A percentile compares a stretch with the other conserved stretches of the same genome.
These are phyloP conservation scores for Schizosaccharomyces japonicus DNA, from an alignment of 805 yeast species.

Conservation along the genomic window DNA sequence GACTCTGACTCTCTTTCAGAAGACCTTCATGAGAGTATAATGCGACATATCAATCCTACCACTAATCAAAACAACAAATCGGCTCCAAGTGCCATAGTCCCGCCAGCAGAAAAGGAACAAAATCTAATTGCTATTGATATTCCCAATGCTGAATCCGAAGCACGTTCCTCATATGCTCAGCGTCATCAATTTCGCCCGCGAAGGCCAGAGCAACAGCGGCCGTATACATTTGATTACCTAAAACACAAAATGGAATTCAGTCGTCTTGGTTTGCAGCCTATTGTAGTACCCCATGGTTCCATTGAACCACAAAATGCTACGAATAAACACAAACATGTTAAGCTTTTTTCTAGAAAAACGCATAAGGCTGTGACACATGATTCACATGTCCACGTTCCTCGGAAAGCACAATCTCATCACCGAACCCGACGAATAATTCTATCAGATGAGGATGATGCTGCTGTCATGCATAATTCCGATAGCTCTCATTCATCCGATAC, in stretches of 20 bases:
- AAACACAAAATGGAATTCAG: not conserved
- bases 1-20: not conserved
- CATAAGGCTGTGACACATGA: not conserved
- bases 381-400: not conserved
- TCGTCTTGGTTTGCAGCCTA: not conserved
- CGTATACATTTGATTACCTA: not conserved
- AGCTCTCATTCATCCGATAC: not conserved
- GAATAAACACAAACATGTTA: not conserved
- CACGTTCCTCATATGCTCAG: too few relatives aligned
- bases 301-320: too few relatives aligned
- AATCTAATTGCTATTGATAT: not conserved
- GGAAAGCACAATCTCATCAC: not conserved
- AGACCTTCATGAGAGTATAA: not conserved
- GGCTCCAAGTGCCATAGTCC: too few relatives aligned
- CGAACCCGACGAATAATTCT: too few relatives aligned
- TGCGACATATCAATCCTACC: not conserved
- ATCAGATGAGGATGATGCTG: too few relatives aligned
- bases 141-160: not conserved
- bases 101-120: not conserved
- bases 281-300: not conserved
- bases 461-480: not conserved
- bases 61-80: too few relatives aligned
- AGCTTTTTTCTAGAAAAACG: too few relatives aligned
- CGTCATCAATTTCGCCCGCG: slow-evolving; percentile 1
- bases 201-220: slow-evolving; percentile 2